A percentile compares a stretch with the other conserved stretches of the same genome.
Evolutionary conservation across 306 rosid species (phyloP).

Genomic region (Casuarina cunninghamiana): DNA sequence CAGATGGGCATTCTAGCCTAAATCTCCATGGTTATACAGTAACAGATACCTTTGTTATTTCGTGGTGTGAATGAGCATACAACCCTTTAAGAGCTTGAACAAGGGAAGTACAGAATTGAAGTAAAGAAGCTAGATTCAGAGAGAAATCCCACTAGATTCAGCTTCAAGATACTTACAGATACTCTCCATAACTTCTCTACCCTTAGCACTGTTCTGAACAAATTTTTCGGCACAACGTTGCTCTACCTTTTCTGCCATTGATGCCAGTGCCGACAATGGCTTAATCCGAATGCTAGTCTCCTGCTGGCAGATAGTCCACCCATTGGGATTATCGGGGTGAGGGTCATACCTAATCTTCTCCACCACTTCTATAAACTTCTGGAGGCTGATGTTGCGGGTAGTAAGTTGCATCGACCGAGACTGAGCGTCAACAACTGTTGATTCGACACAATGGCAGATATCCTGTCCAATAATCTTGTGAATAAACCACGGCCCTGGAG

Average conservation of each 20-base stretch:
- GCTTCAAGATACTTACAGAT: conserved; percentile 92
- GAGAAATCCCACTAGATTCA: conserved; percentile 56
- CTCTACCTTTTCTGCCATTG: conserved; percentile 92
- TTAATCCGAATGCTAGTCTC: conserved; percentile 76
- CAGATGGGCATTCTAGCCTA: not conserved
- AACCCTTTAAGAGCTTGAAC: not conserved
- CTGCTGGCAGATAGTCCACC: conserved; percentile 82
- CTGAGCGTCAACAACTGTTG: conserved; percentile 63
- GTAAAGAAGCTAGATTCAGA: conserved; percentile 35
- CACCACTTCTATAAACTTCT: conserved; percentile 73
- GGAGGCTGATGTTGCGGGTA: conserved; percentile 67
- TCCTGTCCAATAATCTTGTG: conserved; percentile 75
- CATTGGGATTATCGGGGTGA: conserved; percentile 60
- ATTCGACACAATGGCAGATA: conserved; percentile 78
- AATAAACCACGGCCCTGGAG: conserved; percentile 88
- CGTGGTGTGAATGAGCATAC: not conserved
- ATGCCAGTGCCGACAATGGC: conserved; percentile 85
- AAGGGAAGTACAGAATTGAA: conserved; percentile 19
- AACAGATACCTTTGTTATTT: not conserved
- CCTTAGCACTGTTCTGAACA: conserved; percentile 81
- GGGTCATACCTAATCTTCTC: conserved; percentile 75
- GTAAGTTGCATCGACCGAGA: conserved; percentile 59
- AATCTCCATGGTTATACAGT: not conserved
- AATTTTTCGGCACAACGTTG: conserved; percentile 83
- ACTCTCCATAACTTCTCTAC: conserved; percentile 96